These are phyloP conservation scores for Capsella rubella DNA, from an alignment of 441 rosid genomes.

Conservation along the genomic window DNA sequence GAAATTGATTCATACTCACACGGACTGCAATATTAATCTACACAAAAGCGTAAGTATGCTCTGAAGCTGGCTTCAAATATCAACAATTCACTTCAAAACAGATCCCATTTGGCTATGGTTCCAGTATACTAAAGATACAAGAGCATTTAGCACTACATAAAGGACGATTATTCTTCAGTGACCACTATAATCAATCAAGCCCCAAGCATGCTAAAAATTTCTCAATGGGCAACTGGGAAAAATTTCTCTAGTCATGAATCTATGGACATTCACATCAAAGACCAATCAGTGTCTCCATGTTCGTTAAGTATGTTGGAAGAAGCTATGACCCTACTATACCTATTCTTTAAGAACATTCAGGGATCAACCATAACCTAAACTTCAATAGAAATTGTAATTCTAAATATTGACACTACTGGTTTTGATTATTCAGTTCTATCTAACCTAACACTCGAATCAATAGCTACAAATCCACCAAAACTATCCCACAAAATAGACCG, in stretches of 20 bases:
- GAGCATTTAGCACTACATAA: neutral
- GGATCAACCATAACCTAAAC: conserved; percentile 13
- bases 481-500: neutral
- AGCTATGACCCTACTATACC: conserved; percentile 4
- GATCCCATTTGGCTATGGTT: neutral
- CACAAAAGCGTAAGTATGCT: neutral
- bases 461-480: neutral
- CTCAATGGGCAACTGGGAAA: neutral
- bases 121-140: conserved; percentile 4
- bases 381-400: neutral
- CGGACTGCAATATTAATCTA: neutral
- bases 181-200: conserved; percentile 6
- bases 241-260: neutral
- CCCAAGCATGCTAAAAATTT: neutral
- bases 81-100: neutral
- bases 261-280: neutral
- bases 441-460: neutral
- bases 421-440: neutral
- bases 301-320: neutral
- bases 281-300: neutral
- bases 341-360: conserved; percentile 5
- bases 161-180: neutral
- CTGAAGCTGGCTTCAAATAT: conserved; percentile 22
- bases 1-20: neutral
- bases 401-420: neutral